Conservation (phyloP, 1,284 basidiomycete genomes). For the Lentinus polychrous region DNA sequence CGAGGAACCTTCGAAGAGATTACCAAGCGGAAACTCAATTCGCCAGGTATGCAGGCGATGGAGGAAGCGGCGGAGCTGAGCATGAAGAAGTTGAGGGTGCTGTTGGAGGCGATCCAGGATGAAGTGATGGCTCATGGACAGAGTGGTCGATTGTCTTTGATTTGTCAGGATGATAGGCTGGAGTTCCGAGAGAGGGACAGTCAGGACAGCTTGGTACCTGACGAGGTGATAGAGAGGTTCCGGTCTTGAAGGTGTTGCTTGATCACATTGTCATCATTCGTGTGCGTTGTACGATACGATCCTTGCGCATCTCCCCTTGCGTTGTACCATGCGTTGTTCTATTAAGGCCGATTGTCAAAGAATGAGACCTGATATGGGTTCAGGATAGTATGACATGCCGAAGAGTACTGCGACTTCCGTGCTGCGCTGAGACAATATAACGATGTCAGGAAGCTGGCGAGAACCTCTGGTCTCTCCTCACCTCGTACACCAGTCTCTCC, state of each 20-base stretch:
- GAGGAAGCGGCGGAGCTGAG: slow-evolving; percentile 26
- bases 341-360: not conserved
- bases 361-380: not conserved
- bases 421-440: too few relatives aligned
- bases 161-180: slow-evolving; percentile 31
- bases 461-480: not conserved
- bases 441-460: not conserved
- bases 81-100: slow-evolving; percentile 34
- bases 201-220: slow-evolving; percentile 3
- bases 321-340: not conserved
- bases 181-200: slow-evolving; percentile 1
- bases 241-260: not conserved
- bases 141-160: slow-evolving; percentile 36
- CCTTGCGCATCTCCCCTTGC: not conserved
- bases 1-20: slow-evolving; percentile 38
- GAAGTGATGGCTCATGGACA: slow-evolving; percentile 38
- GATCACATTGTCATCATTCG: not conserved
- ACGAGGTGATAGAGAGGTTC: slow-evolving; percentile 5
- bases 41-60: slow-evolving; percentile 25
- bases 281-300: not conserved
- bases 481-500: not conserved
- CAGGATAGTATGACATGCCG: too few relatives aligned
- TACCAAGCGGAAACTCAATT: slow-evolving; percentile 32
- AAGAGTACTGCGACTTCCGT: too few relatives aligned
- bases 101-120: slow-evolving; percentile 33